These are phyloP conservation scores for Gloeophyllum trabeum DNA, from an alignment of 768 basidiomycete species.

Conservation along the genomic window DNA sequence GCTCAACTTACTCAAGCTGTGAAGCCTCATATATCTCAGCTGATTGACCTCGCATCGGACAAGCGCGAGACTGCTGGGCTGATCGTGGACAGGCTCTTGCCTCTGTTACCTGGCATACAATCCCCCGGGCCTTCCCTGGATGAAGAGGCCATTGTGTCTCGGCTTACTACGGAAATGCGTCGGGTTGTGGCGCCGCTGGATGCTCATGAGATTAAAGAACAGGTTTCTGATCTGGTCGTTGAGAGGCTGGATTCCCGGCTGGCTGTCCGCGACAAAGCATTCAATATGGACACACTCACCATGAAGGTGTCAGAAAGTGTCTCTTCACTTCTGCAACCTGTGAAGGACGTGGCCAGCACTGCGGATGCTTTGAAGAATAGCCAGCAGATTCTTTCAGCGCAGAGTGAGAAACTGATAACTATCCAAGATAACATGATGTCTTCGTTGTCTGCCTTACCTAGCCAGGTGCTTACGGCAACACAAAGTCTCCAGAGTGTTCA, in stretches of 20 bases:
- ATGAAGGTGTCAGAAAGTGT: slow-evolving; percentile 45
- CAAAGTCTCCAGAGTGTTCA: slow-evolving; percentile 27
- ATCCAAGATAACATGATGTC: slow-evolving; percentile 28
- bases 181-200: slow-evolving; percentile 67
- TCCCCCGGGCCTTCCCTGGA: slow-evolving; percentile 28
- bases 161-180: slow-evolving; percentile 61
- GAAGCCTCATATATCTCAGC: slow-evolving; percentile 80
- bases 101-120: slow-evolving; percentile 40
- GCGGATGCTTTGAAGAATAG: slow-evolving; percentile 29
- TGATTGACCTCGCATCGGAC: slow-evolving; percentile 82
- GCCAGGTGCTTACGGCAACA: slow-evolving; percentile 30
- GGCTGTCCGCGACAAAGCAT: slow-evolving; percentile 62
- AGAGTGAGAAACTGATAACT: slow-evolving; percentile 25
- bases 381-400: slow-evolving; percentile 27
- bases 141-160: slow-evolving; percentile 39
- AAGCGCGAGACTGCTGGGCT: slow-evolving; percentile 80
- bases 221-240: slow-evolving; percentile 80
- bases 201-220: slow-evolving; percentile 80
- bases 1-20: slow-evolving; percentile 71
- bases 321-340: slow-evolving; percentile 27
- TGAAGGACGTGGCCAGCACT: slow-evolving; percentile 27
- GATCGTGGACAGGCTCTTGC: slow-evolving; percentile 64
- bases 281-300: slow-evolving; percentile 50
- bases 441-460: slow-evolving; percentile 36
- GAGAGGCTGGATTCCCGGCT: slow-evolving; percentile 76